Conservation (phyloP, 805 yeast species). For the Nakazawaea ambrosiae region DNA sequence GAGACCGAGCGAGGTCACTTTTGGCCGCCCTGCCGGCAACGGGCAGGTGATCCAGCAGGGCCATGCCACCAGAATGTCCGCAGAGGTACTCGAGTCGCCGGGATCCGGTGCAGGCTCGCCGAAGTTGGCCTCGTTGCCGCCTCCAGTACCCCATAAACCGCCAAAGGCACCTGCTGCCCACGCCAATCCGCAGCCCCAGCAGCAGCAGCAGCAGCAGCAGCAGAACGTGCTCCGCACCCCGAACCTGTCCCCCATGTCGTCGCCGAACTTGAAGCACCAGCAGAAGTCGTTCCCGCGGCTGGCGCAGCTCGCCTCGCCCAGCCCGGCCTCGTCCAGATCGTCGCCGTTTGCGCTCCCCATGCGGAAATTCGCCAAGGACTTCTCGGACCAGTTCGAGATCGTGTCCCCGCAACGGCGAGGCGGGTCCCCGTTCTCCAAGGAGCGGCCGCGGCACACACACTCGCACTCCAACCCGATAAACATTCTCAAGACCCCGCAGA, state of each 20-base stretch:
- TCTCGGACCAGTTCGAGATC: constrained; percentile 8
- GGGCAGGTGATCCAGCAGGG: too few relatives aligned
- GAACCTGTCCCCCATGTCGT: background rate
- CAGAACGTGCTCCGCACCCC: background rate
- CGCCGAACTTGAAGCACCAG: background rate
- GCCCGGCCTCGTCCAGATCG: too few relatives aligned
- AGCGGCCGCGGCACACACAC: constrained; percentile 15
- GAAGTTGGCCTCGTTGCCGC: too few relatives aligned
- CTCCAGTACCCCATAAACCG: background rate
- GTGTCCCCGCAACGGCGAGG: constrained; percentile 6
- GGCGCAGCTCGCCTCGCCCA: too few relatives aligned
- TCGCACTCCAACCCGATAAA: constrained; percentile 22
- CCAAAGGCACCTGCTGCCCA: background rate
- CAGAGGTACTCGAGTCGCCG: too few relatives aligned
- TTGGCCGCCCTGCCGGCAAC: background rate
- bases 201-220: background rate
- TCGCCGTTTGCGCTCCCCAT: background rate
- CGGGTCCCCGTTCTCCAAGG: constrained; percentile 11
- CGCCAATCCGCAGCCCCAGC: background rate
- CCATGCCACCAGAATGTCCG: too few relatives aligned
- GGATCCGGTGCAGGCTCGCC: too few relatives aligned
- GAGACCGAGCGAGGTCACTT: constrained; percentile 11
- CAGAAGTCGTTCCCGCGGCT: too few relatives aligned
- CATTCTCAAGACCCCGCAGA: constrained; percentile 9
- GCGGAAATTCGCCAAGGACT: constrained; percentile 9